Percentiles rank a stretch among this genome's conserved stretches.
These are phyloP conservation scores for Ramalina peruviana DNA, from an alignment of 495 filamentous ascomycete species.

Conservation along the genomic window DNA sequence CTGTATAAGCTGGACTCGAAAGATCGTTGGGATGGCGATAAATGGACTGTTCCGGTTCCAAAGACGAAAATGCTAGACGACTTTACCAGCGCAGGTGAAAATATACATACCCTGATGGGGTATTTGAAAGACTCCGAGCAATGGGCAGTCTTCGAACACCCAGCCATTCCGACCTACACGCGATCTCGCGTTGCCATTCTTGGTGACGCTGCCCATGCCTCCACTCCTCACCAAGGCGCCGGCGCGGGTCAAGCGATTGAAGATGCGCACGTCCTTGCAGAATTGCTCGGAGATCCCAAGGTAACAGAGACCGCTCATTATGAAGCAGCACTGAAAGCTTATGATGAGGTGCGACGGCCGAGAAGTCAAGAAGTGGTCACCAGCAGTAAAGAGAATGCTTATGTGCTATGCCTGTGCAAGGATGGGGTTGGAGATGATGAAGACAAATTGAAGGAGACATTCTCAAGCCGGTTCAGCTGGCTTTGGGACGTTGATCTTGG, in stretches of 20 bases:
- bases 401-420: conserved; percentile 29
- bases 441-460: conserved; percentile 25
- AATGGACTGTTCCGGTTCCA: conserved; percentile 42
- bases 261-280: conserved; percentile 46
- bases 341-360: conserved; percentile 43
- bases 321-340: conserved; percentile 43
- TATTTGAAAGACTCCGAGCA: conserved; percentile 36
- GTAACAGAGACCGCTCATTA: conserved; percentile 20
- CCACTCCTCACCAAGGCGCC: conserved; percentile 55
- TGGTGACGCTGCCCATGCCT: conserved; percentile 58
- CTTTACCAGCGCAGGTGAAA: conserved; percentile 38
- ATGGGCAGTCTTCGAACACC: conserved; percentile 53
- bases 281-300: conserved; percentile 37
- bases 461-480: conserved; percentile 34
- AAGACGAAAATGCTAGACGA: conserved; percentile 43
- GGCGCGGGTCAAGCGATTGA: conserved; percentile 58
- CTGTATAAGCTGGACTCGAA: conserved; percentile 29
- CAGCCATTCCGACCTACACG: conserved; percentile 38
- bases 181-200: conserved; percentile 42
- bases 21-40: conserved; percentile 32
- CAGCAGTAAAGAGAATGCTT: conserved; percentile 32
- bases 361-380: conserved; percentile 33
- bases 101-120: conserved; percentile 31
- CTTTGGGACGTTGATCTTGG: conserved; percentile 27
- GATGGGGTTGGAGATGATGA: conserved; percentile 32